Base-by-base conservation (phyloP, 306 rosid genomes). In the Quercus mongolica region DNA sequence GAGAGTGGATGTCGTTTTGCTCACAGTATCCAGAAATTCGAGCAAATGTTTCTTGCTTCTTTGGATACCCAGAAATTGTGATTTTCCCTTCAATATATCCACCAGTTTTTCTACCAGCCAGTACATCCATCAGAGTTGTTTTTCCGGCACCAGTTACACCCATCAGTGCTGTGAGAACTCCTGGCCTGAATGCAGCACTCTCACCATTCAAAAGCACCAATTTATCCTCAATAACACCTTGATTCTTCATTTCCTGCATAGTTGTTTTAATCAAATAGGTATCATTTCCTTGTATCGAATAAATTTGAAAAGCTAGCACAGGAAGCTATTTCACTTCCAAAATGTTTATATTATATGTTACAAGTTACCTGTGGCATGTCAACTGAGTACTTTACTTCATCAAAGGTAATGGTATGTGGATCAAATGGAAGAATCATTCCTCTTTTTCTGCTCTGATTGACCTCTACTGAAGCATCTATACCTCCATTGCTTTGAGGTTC, bases 61-160 rank as follows among this genome's bases (percentile, higher is more conserved):
- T 91, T 6, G 90, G 92, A 80, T 82, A 91, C 17, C 95, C 95
- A 10, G 91, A 87, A 65, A 91, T 59, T 55, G 56, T 85, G 19
- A 91, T 80, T 56, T 11, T 76, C 23, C 95, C 95, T 1, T 84
- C 89, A 64, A 85, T 87, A 51, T 85, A 85, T 11, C 95, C 95
- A 61, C 92, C 84, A 5, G 91, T 91, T 82, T 90, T 90, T 71
- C 94, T 83, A 54, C 92, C 91, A 4, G 94, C 91, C 52, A 90
- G 59, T 33, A 90, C 92, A 87, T 90, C 94, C 91, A 90, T 81
- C 55, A 88, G 74, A 33, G 94, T 90, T 46, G 94, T 90, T 80
- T 90, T 90, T 13, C 92, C 94, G n/a, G 94, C 94, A 23, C 92
- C 94, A 80, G 91, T 91, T 2, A 91, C 88, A 72, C 96, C 96